Conservation (phyloP, 345 rosid genomes). For the Hibiscus trionum region DNA sequence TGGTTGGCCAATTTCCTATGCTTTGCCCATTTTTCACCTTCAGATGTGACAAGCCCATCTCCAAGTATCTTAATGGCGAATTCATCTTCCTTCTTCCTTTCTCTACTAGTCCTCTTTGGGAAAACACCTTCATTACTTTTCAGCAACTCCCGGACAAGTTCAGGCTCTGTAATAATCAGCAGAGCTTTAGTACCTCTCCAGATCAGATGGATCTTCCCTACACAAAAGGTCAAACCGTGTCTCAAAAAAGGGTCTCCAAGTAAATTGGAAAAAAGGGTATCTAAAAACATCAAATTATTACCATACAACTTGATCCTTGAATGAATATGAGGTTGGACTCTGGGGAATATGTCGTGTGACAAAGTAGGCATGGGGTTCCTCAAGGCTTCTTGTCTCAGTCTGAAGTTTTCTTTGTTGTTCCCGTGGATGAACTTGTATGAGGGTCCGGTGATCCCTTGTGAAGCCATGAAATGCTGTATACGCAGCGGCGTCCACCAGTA, state of each 20-base stretch:
- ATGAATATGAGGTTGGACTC: slow-evolving; percentile 19
- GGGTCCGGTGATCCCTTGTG: slow-evolving; percentile 30
- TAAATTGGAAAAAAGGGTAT: neutral
- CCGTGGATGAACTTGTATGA: slow-evolving; percentile 32
- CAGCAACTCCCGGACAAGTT: neutral
- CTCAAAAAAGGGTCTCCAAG: neutral
- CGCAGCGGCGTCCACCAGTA: slow-evolving; percentile 23
- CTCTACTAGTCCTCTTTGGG: neutral
- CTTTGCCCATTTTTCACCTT: slow-evolving; percentile 1
- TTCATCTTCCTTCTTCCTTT: neutral
- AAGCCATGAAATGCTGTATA: slow-evolving; percentile 3
- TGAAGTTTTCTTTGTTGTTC: slow-evolving; percentile 22
- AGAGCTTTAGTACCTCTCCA: neutral
- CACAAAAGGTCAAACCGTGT: neutral
- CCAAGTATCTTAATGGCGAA: neutral
- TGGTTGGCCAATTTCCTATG: slow-evolving; percentile 3
- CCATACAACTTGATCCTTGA: slow-evolving; percentile 27
- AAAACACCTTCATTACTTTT: neutral
- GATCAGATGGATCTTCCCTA: neutral
- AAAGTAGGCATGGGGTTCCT: slow-evolving; percentile 13
- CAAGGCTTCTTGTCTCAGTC: slow-evolving; percentile 13
- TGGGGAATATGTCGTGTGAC: slow-evolving; percentile 21
- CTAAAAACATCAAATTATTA: neutral
- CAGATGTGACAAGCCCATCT: neutral
- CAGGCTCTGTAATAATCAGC: neutral